These are phyloP conservation scores for Diplodia corticola DNA, from an alignment of 2,329 filamentous ascomycete genomes.

Conservation along the genomic window DNA sequence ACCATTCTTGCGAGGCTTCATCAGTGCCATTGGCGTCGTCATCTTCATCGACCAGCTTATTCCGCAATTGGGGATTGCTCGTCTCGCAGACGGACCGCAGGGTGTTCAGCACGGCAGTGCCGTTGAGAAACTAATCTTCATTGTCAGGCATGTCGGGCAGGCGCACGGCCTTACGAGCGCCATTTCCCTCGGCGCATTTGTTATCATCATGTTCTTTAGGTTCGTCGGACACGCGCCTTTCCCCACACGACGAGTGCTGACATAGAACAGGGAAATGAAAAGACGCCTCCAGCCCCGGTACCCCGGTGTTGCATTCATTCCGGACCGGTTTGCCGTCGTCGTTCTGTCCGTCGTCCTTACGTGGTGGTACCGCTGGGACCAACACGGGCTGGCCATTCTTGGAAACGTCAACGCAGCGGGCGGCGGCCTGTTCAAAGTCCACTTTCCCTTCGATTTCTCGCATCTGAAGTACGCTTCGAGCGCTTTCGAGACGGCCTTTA, in stretches of 20 bases:
- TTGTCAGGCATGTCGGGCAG: conserved; percentile 65
- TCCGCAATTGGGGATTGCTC: conserved; percentile 78
- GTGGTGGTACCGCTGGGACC: conserved; percentile 75
- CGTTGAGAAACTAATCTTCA: conserved; percentile 80
- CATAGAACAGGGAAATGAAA: conserved; percentile 68
- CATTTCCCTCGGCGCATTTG: conserved; percentile 77
- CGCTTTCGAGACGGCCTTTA: conserved; percentile 85
- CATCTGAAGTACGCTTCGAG: conserved; percentile 82
- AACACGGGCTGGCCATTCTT: conserved; percentile 77
- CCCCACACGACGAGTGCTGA: conserved; percentile 23
- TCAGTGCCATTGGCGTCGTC: conserved; percentile 94
- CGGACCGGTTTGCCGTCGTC: conserved; percentile 88
- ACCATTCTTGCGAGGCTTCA: conserved; percentile 91
- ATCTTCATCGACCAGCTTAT: conserved; percentile 95
- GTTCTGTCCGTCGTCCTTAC: conserved; percentile 79
- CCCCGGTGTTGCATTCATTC: conserved; percentile 80
- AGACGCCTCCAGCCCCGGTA: conserved; percentile 75
- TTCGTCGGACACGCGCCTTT: conserved; percentile 38
- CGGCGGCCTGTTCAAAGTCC: conserved; percentile 73
- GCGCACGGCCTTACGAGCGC: conserved; percentile 73
- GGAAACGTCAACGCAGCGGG: conserved; percentile 75
- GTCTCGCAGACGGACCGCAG: conserved; percentile 60
- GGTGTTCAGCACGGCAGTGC: conserved; percentile 81
- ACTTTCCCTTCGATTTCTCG: conserved; percentile 77
- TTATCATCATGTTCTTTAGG: conserved; percentile 87